Evolutionary conservation across 176 grass and related monocot genomes (phyloP), one percentile per base, ranked within the genome.

Genomic region (Carex littledalei): DNA sequence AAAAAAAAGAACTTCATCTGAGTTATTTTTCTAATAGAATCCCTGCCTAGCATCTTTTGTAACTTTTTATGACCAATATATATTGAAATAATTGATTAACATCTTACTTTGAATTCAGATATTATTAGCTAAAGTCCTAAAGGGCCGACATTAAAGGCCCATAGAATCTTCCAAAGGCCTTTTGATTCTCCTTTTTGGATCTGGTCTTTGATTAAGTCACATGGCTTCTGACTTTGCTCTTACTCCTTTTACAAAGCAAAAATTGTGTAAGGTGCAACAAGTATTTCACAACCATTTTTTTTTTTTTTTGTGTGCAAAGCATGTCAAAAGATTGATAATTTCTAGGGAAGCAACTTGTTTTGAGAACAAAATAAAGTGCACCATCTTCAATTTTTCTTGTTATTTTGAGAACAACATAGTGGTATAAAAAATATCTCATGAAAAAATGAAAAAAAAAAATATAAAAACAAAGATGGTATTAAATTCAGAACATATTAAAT

Each of bases 91-190:
- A 75, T 3, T 77, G 58, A 79, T 31, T 79, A 79, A 79, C 50
- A 15, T 32, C 22, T 15, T 58, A 57, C 20, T 57, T 32, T 79
- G 17, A 55, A 34, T 10, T 16, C 34, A 58, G 21, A 59, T 22
- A 63, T 49, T 67, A 31, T 52, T 83, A 52, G 14, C 20, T 67
- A 67, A 69, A 76, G 84, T 71, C 61, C 57, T 70, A 91, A 91
- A 90, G 87, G 29, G 84, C 3, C 85, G 68, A 77, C 75, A 84
- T n/a, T 78, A n/a, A 35, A 87, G 86, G 67, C 84, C 84, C 80
- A 72, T 70, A 87, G 89, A 93, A 93, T 92, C 90, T 91, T 97
- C 89, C 86, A 90, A 90, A 64, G 57, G 52, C 81, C 59, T 70
- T 83, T 84, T 88, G 85, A 55, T 18, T 12, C 84, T 76, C 53